Base-by-base conservation (phyloP, 2,329 filamentous ascomycete species). In the Hypoxylon sp. region DNA sequence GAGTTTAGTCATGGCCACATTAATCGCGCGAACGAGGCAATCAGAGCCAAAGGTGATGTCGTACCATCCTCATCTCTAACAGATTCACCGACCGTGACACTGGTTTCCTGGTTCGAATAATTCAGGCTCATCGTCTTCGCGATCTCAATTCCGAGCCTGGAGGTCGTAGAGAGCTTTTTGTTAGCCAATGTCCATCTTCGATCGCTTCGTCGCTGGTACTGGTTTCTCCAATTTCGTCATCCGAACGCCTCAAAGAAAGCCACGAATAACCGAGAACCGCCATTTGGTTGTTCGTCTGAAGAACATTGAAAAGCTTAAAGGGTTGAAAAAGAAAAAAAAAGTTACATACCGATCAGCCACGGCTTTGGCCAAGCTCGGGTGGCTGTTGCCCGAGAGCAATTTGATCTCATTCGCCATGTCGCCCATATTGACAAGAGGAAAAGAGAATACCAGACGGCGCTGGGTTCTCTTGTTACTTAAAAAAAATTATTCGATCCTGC, bases 11-110 rank as follows among this genome's bases (percentile, higher is more conserved):
- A 71, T 25, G 66, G 55, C 88, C 75, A 90, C 82, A 77, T 90
- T 88, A 74, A 90, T 90, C 53, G 89, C 87, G 67, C 90, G 83
- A 89, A 79, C 30, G 46, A 36, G 19, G 23, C 11, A 56, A n/a
- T 28, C 19, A 14, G 30, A 38, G n/a, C n/a, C 52, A 21, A 36
- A 55, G 89, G 75, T 90, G 82, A 78, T 90, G 89, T 28, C 63
- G 75, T 86, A 92, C 75, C 75, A 88, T 98, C 95, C 86, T 98
- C 95, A 79, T 98, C 95, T 81, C 95, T 89, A 60, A 98, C 95
- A 70, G 93, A 97, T 84, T 98, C 95, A 79, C 95, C 94, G 75
- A 98, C 97, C 19, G 94, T 97, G 63, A 98, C 94, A 73, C 91
- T 93, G 56, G 91, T 94, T 79, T 96, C 92, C 76, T 93, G 91